Evolutionary conservation across 1,284 basidiomycete genomes (phyloP), one percentile per base, ranked within the genome.

Genomic region (Chalciporus sp.): DNA sequence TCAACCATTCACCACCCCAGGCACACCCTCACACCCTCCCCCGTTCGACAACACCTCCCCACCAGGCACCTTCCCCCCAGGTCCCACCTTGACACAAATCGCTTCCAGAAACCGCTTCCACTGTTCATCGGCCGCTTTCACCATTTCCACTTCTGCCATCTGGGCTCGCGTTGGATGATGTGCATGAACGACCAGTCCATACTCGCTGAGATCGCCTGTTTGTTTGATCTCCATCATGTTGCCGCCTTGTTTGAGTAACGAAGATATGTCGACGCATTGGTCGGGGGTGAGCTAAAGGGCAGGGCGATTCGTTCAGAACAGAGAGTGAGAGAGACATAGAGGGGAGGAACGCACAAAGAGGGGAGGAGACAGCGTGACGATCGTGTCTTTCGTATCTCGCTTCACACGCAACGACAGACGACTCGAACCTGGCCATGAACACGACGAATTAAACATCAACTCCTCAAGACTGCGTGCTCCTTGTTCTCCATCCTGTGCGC

Each of bases 151-250:
- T 28, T 65, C 55, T 6, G 47, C 52, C 14, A 71, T 37, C 52
- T 69, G 67, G 4, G 51, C 55, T 5, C n/a, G 51, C 3, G 64
- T 72, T 8, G 67, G 67, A 35, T 27, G 60, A 50, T 72, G 70
- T 3, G 66, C 69, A 26, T 69, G 62, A 0, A 69, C 11, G 17
- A 66, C 55, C 20, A 71, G 28, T n/a, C 68, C 35, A 31, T 68
- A 71, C 14, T 60, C 59, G 2, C 70, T 72, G 44, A 70, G 12
- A 44, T 69, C 70, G 1, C 55, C 60, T 9, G 42, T 26, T 23
- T 72, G 70, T 31, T 33, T 52, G 23, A 69, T 53, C 39, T 56
- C 55, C 2, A 69, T 28, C 0, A 51, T 54, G 37, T 70, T 72
- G 3, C 43, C 19, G 16, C 70, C 70, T 1, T 6, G 39, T 17